Percentiles rank a stretch among this genome's conserved stretches.
Conservation (phyloP, 78 protist species). For the slime mould (Dictyostelium discoideum) region dicty_2.7 NC_007090.3:4892001-4892500, state of each 20-base stretch:
- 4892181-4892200: slow-evolving; percentile 43
- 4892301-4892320: slow-evolving; percentile 29
- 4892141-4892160: slow-evolving; percentile 25
- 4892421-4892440: neutral
- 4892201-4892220: slow-evolving; percentile 13
- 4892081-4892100: neutral
- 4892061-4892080: neutral
- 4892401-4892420: slow-evolving; percentile 1
- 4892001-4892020: slow-evolving; percentile 5
- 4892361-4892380: neutral
- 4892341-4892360: neutral
- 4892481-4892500: slow-evolving; percentile 79
- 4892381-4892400: slow-evolving; percentile 30
- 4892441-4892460: slow-evolving; percentile 3
- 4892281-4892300: slow-evolving; percentile 47
- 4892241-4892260: slow-evolving; percentile 19
- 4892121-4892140: neutral
- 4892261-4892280: neutral
- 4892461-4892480: slow-evolving; percentile 36
- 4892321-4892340: neutral
- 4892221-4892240: slow-evolving; percentile 57
- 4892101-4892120: neutral
- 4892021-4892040: neutral
- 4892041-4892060: neutral
- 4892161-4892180: slow-evolving; percentile 36